phyloP scores from a whole-genome alignment of 257 asterid genomes.

The Solanum corneliomulleri region DNA sequence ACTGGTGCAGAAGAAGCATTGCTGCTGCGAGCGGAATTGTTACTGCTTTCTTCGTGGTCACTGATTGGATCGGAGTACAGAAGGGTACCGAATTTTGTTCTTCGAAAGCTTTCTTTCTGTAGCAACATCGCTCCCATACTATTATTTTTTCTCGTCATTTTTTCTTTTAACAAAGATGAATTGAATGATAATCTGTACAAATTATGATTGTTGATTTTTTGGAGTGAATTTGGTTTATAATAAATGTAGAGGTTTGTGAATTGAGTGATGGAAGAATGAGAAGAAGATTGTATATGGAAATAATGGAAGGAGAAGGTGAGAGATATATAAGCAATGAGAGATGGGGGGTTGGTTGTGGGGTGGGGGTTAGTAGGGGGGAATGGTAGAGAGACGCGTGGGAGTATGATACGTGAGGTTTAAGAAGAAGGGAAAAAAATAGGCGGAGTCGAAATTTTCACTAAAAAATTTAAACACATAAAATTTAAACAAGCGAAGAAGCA shows the following conservation, averaged over 20 bases:
- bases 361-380: neutral
- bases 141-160: slow-evolving; percentile 18
- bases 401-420: slow-evolving; percentile 32
- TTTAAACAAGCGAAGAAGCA: too few relatives aligned
- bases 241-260: neutral
- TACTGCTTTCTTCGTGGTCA: slow-evolving; percentile 10
- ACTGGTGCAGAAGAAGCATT: slow-evolving; percentile 19
- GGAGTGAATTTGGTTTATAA: neutral
- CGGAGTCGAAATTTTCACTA: too few relatives aligned
- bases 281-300: neutral
- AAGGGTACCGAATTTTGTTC: slow-evolving; percentile 37
- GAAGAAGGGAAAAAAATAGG: neutral
- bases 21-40: slow-evolving; percentile 21
- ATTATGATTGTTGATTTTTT: neutral
- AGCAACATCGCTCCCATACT: slow-evolving; percentile 2
- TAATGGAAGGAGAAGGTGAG: neutral
- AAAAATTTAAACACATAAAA: too few relatives aligned
- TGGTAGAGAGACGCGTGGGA: slow-evolving; percentile 41
- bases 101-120: slow-evolving; percentile 16
- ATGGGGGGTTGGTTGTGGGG: neutral
- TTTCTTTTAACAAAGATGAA: neutral
- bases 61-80: slow-evolving; percentile 24
- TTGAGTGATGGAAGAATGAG: neutral
- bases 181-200: neutral
- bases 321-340: slow-evolving; percentile 3